These are phyloP conservation scores for Fusarium dlaminii DNA, from an alignment of 2,329 filamentous ascomycete species.

Conservation along the genomic window DNA sequence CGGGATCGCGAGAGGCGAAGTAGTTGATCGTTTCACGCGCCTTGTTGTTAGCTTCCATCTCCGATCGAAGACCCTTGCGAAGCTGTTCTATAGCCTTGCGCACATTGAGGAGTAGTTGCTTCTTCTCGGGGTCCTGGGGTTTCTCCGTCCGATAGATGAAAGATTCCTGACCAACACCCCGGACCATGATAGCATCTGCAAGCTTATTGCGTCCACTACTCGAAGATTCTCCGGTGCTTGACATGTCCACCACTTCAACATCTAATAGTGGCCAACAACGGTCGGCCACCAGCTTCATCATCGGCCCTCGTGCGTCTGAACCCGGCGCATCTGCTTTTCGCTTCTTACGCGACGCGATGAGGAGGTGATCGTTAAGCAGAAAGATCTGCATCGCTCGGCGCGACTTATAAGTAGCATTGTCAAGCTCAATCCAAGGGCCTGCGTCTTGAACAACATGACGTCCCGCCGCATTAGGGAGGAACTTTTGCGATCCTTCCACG, in stretches of 20 bases:
- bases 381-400: conserved; percentile 90
- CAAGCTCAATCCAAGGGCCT: conserved; percentile 92
- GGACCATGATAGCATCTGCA: conserved; percentile 88
- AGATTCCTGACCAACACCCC: conserved; percentile 85
- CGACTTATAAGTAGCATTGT: conserved; percentile 97
- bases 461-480: conserved; percentile 88
- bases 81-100: conserved; percentile 93
- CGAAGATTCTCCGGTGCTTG: conserved; percentile 69
- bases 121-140: conserved; percentile 80
- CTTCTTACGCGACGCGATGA: conserved; percentile 93
- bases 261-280: conserved; percentile 94
- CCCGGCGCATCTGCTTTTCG: conserved; percentile 77
- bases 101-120: conserved; percentile 84
- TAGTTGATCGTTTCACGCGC: conserved; percentile 87
- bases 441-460: conserved; percentile 95
- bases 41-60: conserved; percentile 88
- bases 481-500: conserved; percentile 98
- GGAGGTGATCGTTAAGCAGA: conserved; percentile 90
- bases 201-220: conserved; percentile 66
- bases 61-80: conserved; percentile 83
- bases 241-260: conserved; percentile 91
- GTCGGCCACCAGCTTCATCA: conserved; percentile 87
- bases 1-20: conserved; percentile 80
- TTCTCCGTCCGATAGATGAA: conserved; percentile 95
- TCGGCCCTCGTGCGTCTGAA: conserved; percentile 59